Conservation (phyloP, 352 stramenopile species). For the Pythium folliculosum region DNA sequence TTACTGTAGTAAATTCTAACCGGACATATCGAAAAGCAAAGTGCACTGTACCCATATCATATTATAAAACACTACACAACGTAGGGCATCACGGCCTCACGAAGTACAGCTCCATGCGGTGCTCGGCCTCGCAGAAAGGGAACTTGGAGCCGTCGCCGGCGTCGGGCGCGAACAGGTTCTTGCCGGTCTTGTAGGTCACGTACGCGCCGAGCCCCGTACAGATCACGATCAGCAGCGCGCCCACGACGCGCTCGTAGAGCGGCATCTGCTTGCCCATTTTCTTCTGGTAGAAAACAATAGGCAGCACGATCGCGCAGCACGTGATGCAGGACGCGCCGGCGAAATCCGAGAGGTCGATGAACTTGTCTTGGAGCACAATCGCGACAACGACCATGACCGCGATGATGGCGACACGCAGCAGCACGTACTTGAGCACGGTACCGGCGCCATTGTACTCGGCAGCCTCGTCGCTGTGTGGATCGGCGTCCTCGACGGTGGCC, state of each 20-base stretch:
- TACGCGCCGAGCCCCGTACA: conserved; percentile 24
- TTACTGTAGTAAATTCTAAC: no score
- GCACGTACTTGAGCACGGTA: conserved; percentile 25
- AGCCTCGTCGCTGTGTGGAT: conserved; percentile 15
- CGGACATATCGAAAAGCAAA: no score
- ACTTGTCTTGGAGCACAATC: conserved; percentile 35
- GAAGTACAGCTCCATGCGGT: conserved; percentile 31
- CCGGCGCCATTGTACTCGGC: conserved; percentile 23
- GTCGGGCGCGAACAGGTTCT: conserved; percentile 12
- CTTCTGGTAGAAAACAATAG: conserved; percentile 26
- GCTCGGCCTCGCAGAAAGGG: conserved; percentile 32
- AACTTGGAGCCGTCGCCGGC: conserved; percentile 15
- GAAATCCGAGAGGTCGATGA: conserved; percentile 37
- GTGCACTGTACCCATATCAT: not conserved
- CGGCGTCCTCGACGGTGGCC: conserved; percentile 16
- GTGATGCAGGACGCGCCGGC: conserved; percentile 34
- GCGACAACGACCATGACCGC: conserved; percentile 20
- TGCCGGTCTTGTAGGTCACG: conserved; percentile 21
- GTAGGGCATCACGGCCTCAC: not conserved
- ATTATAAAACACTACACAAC: not conserved
- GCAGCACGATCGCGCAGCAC: conserved; percentile 32
- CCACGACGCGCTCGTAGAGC: conserved; percentile 27
- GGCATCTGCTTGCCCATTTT: conserved; percentile 25
- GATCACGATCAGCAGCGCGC: conserved; percentile 16
- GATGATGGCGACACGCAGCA: conserved; percentile 28